Base-by-base conservation (phyloP, 306 rosid species). In the Acmispon strigosus region DNA sequence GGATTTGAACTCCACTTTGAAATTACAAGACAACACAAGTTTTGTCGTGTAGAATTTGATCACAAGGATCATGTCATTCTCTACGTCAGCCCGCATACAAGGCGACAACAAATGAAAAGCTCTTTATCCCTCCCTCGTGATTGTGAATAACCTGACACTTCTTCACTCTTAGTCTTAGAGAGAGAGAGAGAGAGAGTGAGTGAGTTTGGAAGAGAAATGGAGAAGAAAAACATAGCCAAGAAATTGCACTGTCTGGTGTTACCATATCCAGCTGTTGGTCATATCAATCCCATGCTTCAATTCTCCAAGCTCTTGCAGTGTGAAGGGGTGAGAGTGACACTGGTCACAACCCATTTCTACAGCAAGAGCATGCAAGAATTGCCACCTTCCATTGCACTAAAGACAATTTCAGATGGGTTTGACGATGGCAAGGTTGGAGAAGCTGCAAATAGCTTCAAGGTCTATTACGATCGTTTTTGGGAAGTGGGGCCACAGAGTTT, bases 351-450 rank as follows among this genome's bases (percentile, higher is more conserved):
- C 11, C 54, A 15, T n/a, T 76, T 18, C 59, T 9, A 17, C 47
- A 10, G 2, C 69, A 76, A 73, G 13, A 67, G 22, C 6, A 5
- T 66, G 7, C 51, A 72, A 1, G 36, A 34, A 5, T 5, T 36
- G 11, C 45, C 71, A 0, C 5, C 62, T 6, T 47, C 73, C 8
- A 5, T 81, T n/a, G 7, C 72, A 3, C 3, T 84, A 2, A 85
- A 84, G 16, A 60, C 78, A 52, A 78, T 84, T 27, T 81, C 88
- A 4, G 88, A 84, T 47, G 88, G 85, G 3, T 78, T 65, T 16
- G 82, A 84, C 51, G 13, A 44, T 3, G 76, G 37, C 0, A 49
- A 81, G 12, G 0, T 4, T 1, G 45, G 0, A 1, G 42, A 14
- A 1, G 74, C 79, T 0, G 56, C 8, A 32, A 32, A 32, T 5